A percentile compares a stretch with the other conserved stretches of the same genome.
phyloP scores from a whole-genome alignment of 1,139 yeast species.

The Taiozyma sp. region DNA sequence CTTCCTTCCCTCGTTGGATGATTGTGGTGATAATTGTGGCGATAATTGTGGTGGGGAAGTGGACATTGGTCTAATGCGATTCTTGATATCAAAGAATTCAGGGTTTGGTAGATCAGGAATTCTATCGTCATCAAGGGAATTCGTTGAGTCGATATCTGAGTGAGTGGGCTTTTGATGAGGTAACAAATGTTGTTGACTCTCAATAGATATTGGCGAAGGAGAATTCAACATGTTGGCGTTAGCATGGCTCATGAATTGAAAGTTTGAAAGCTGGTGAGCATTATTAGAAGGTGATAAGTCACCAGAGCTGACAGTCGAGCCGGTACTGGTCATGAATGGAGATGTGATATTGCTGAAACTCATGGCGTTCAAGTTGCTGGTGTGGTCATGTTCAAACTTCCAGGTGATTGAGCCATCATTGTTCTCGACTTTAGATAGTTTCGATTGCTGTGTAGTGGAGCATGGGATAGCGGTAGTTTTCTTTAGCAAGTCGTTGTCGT shows the following conservation, averaged over 20 bases:
- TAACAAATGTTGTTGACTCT: not conserved
- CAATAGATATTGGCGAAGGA: slow-evolving; percentile 13
- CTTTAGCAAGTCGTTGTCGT: slow-evolving; percentile 11
- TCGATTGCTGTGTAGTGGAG: slow-evolving; percentile 41
- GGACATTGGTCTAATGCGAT: not conserved
- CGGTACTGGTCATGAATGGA: slow-evolving; percentile 17
- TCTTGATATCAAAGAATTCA: slow-evolving; percentile 20
- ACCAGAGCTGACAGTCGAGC: slow-evolving; percentile 11
- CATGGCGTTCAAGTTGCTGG: not conserved
- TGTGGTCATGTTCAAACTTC: slow-evolving; percentile 38
- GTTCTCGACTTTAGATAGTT: slow-evolving; percentile 47
- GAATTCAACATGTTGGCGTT: slow-evolving; percentile 7
- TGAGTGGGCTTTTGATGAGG: not conserved
- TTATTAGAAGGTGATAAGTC: slow-evolving; percentile 14
- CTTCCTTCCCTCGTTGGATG: not conserved
- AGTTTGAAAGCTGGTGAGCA: slow-evolving; percentile 1
- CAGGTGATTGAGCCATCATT: slow-evolving; percentile 54
- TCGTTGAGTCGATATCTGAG: slow-evolving; percentile 12
- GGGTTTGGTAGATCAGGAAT: slow-evolving; percentile 24
- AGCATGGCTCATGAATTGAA: not conserved
- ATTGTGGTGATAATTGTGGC: not conserved
- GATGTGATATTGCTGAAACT: slow-evolving; percentile 26
- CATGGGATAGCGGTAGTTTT: slow-evolving; percentile 29
- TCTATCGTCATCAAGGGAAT: slow-evolving; percentile 12
- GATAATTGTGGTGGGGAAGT: not conserved